Evolutionary conservation across 768 basidiomycete species (phyloP).

Genomic region (Lactarius psammicola): DNA sequence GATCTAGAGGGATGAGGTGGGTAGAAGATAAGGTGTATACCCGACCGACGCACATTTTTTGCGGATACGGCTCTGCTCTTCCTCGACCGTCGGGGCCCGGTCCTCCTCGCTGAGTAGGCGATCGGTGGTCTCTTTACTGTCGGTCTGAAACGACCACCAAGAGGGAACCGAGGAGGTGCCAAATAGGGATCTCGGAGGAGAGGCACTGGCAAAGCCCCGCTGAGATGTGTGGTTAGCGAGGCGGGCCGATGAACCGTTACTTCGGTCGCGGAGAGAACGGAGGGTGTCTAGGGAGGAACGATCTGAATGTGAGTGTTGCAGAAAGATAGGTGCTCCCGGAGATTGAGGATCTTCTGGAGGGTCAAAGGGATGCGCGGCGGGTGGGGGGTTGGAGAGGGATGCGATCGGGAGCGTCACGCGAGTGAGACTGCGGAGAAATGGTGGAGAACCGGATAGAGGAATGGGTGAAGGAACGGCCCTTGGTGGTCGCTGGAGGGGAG

Average conservation of each 20-base stretch:
- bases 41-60: constrained; percentile 56
- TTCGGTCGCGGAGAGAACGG: constrained; percentile 44
- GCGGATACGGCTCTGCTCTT: constrained; percentile 45
- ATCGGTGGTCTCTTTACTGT: constrained; percentile 47
- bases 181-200: constrained; percentile 2
- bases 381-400: constrained; percentile 46
- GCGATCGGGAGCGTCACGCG: constrained; percentile 63
- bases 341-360: constrained; percentile 32
- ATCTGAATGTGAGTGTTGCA: constrained; percentile 39
- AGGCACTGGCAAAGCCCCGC: constrained; percentile 10
- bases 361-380: constrained; percentile 26
- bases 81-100: constrained; percentile 46
- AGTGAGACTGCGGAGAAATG: constrained; percentile 53
- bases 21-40: background rate
- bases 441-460: constrained; percentile 47
- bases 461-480: constrained; percentile 37
- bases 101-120: constrained; percentile 53
- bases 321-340: constrained; percentile 38
- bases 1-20: constrained; percentile 47
- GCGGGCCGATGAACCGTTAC: constrained; percentile 28
- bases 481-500: constrained; percentile 30
- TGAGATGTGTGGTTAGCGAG: constrained; percentile 29
- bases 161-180: constrained; percentile 31
- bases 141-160: constrained; percentile 52
- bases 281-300: constrained; percentile 59